phyloP scores from a whole-genome alignment of 2,329 filamentous ascomycete species.

The Xylariaceae sp. region DNA sequence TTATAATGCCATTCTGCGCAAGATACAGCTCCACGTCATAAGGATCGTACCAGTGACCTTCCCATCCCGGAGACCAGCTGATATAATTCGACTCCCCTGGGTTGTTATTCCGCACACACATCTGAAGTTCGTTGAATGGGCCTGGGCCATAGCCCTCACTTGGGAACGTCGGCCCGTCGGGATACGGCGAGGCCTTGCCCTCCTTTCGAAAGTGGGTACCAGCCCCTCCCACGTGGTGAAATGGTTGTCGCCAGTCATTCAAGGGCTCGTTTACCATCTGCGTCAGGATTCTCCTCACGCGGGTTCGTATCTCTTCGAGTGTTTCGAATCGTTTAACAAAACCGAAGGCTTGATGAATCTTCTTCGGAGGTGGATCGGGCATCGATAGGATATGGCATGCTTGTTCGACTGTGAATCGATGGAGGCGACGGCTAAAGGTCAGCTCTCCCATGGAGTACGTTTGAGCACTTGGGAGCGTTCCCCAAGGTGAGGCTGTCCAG shows the following conservation, averaged over 20 bases:
- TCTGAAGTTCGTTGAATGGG: conserved; percentile 40
- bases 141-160: conserved; percentile 38
- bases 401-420: conserved; percentile 60
- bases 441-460: conserved; percentile 38
- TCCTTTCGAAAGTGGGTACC: conserved; percentile 57
- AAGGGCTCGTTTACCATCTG: conserved; percentile 39
- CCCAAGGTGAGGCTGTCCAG: too few species aligned
- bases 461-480: too few species aligned
- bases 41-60: conserved; percentile 72
- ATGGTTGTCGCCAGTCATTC: conserved; percentile 55
- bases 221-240: conserved; percentile 45
- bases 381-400: conserved; percentile 55
- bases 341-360: conserved; percentile 58
- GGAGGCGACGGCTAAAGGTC: conserved; percentile 67
- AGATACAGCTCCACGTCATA: conserved; percentile 76
- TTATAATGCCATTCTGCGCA: conserved; percentile 55
- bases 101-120: conserved; percentile 35
- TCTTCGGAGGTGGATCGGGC: conserved; percentile 41
- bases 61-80: conserved; percentile 15
- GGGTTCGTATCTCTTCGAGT: conserved; percentile 41
- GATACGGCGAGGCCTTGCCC: conserved; percentile 18
- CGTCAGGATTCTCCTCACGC: conserved; percentile 32
- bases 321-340: conserved; percentile 62
- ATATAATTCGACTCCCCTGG: conserved; percentile 46
- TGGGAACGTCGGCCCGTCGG: conserved; percentile 21